Evolutionary conservation across 495 filamentous ascomycete genomes (phyloP), one percentile per base, ranked within the genome.

Genomic region (Monascus purpureus): DNA sequence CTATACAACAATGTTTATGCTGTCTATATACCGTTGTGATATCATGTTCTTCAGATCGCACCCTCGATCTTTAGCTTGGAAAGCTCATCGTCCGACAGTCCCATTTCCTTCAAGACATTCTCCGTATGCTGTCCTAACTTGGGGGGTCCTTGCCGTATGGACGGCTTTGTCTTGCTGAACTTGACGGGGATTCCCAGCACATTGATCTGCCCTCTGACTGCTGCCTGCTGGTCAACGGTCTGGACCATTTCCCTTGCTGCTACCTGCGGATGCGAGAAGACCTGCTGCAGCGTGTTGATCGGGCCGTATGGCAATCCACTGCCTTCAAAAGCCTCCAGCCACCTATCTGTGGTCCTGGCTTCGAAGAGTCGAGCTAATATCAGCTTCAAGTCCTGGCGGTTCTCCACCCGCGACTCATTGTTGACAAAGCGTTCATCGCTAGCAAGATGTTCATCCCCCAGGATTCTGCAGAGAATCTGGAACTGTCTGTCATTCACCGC

Each of bases 251-350:
- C 17, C 17, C 45, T 45, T 0, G 50, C 47, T 13, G 20, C 18
- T 8, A 41, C 39, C 27, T 54, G 45, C 23, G 47, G 45, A 24
- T 52, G 50, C 1, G 33, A 37, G 32, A 54, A 52, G 1, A 43
- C 45, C 6, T 30, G 25, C 27, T 54, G 45, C 1, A 52, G 27
- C 1, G 27, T 38, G 42, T 93, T 93, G 37, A 93, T 72, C 0
- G 87, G 77, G 0, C 82, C 80, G 50, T 93, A 93, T 2, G 87
- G 86, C 70, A 93, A 68, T 3, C 87, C 86, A 37, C 73, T 77
- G 11, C 77, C 79, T 39, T 92, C 80, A 11, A 94, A 72, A 1
- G 80, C 51, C 0, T 72, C 57, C 3, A 87, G 53, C 87, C 86
- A 93, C 42, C 87, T 75, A 28, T 66, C 45, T 0, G 84, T 93